These are phyloP conservation scores for Aphanoascus verrucosus DNA, from an alignment of 2,329 filamentous ascomycete species.

Conservation along the genomic window DNA sequence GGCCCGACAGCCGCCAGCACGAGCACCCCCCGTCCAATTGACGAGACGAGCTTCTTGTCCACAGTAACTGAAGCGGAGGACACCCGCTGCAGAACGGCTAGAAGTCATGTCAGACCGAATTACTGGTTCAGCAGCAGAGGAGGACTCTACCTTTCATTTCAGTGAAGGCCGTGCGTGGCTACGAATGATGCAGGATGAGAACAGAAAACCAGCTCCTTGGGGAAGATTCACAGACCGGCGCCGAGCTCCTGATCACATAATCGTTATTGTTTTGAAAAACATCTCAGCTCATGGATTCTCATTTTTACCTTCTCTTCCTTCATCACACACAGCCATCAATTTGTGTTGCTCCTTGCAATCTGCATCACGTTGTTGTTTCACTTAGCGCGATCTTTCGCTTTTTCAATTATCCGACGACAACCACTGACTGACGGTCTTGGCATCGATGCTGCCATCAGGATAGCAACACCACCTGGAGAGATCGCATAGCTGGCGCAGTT, in stretches of 20 bases:
- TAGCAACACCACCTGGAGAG: constrained; percentile 9
- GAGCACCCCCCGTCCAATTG: constrained; percentile 78
- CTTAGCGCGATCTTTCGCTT: neutral
- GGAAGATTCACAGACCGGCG: neutral
- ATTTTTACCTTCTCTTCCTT: neutral
- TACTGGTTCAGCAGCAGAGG: neutral
- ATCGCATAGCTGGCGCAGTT: neutral
- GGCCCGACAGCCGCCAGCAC: constrained; percentile 87
- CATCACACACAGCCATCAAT: neutral
- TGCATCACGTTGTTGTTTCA: neutral
- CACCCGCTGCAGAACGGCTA: constrained; percentile 86
- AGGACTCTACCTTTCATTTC: constrained; percentile 33
- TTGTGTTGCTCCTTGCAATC: neutral
- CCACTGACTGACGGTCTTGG: constrained; percentile 3
- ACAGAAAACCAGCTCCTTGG: neutral
- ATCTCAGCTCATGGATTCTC: neutral
- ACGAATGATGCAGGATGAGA: neutral
- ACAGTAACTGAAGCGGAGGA: constrained; percentile 93
- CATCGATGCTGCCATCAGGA: constrained; percentile 6
- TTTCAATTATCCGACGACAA: neutral
- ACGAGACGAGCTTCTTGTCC: constrained; percentile 78
- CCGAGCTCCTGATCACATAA: neutral
- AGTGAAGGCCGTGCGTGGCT: neutral
- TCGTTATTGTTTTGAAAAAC: neutral
- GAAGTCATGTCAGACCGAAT: constrained; percentile 3